phyloP scores from a whole-genome alignment of 164 flowering plant species.

The Stephania japonica region DNA sequence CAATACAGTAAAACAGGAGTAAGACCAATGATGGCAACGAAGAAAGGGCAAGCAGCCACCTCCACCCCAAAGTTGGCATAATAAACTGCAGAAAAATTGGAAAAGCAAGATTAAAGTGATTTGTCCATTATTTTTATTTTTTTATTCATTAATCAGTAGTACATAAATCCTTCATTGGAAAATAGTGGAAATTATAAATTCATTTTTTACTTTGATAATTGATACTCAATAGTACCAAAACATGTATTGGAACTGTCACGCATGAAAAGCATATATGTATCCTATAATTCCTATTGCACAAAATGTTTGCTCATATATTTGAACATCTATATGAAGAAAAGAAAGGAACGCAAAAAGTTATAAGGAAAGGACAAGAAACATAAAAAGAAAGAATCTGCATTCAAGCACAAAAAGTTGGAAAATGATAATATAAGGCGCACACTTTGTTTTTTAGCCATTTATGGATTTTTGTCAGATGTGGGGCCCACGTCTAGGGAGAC shows the following conservation, averaged over 20 bases:
- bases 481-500: too few species aligned
- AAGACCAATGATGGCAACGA: slow-evolving; percentile 64
- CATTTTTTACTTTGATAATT: too few species aligned
- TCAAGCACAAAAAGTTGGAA: neutral
- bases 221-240: too few species aligned
- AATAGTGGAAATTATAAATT: neutral
- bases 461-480: too few species aligned
- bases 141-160: neutral
- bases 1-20: slow-evolving; percentile 49
- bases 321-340: neutral
- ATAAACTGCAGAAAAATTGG: slow-evolving; percentile 38
- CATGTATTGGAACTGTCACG: too few species aligned
- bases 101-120: neutral
- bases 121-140: neutral
- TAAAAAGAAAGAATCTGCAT: neutral
- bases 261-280: too few species aligned
- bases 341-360: neutral
- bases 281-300: neutral
- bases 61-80: slow-evolving; percentile 93
- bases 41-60: slow-evolving; percentile 86
- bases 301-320: neutral
- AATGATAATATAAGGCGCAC: slow-evolving; percentile 3
- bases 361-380: neutral
- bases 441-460: too few species aligned
- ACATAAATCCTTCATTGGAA: neutral